Percentiles rank a stretch among this genome's conserved stretches.
Conservation (phyloP, 2,329 filamentous ascomycete species). For the Beauveria varroae region DNA sequence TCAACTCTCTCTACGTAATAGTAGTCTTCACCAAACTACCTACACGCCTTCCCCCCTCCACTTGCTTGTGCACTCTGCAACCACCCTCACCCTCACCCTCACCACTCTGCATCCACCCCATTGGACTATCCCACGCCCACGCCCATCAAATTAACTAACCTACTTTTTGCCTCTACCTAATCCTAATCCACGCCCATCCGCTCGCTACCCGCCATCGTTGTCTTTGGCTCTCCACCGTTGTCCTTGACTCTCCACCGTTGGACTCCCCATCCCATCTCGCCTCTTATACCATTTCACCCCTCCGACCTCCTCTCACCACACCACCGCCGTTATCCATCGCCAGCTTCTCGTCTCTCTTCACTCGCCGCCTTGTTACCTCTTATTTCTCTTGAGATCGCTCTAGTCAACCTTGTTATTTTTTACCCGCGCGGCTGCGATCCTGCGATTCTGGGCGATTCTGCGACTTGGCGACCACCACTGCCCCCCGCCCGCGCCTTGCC, state of each 20-base stretch:
- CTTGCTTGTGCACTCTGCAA: too few relatives aligned
- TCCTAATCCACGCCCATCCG: background rate
- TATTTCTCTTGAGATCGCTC: background rate
- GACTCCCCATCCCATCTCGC: constrained; percentile 3
- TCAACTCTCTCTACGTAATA: too few relatives aligned
- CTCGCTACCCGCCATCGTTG: background rate
- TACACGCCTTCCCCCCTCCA: too few relatives aligned
- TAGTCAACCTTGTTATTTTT: too few relatives aligned
- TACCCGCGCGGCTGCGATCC: background rate
- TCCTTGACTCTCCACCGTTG: background rate
- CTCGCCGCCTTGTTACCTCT: background rate
- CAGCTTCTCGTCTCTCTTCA: background rate
- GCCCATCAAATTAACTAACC: background rate
- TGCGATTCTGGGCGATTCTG: background rate
- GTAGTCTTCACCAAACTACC: too few relatives aligned
- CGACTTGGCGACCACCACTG: background rate
- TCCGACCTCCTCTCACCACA: background rate
- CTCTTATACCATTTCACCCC: constrained; percentile 8
- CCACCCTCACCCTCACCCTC: too few relatives aligned
- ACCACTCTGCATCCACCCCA: background rate
- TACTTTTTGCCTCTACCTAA: background rate
- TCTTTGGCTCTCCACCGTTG: background rate
- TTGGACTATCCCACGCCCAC: background rate
- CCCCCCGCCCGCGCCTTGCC: background rate
- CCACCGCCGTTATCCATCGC: background rate